Conservation (phyloP, 257 asterid species). For the Petunia secreta region DNA sequence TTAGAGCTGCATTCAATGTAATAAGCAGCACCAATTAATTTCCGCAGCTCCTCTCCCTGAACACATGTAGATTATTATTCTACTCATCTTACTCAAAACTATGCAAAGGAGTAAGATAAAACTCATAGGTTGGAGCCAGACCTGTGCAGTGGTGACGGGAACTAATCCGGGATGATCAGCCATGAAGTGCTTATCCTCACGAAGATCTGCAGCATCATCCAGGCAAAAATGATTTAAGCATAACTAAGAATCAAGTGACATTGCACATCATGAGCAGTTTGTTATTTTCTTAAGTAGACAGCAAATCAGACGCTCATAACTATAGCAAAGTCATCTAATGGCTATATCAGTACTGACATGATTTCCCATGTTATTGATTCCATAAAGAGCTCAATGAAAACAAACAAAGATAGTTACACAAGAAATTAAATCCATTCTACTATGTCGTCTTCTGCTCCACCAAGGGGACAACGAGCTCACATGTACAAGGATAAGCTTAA, state of each 20-base stretch:
- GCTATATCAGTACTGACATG: not conserved
- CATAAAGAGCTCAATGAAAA: not conserved
- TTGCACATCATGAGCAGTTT: not conserved
- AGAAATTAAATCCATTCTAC: not conserved
- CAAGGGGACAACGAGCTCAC: not conserved
- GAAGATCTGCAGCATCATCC: slow-evolving; percentile 62
- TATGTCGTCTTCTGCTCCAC: not conserved
- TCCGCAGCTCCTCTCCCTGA: slow-evolving; percentile 97
- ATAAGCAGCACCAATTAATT: slow-evolving; percentile 80
- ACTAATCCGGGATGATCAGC: slow-evolving; percentile 92
- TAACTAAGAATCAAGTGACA: slow-evolving; percentile 19
- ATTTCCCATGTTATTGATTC: slow-evolving; percentile 9
- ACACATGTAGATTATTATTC: slow-evolving; percentile 24
- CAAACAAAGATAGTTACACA: not conserved
- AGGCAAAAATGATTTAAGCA: not conserved
- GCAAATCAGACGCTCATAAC: not conserved
- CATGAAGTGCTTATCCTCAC: slow-evolving; percentile 88
- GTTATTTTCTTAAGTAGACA: not conserved
- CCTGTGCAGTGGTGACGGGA: slow-evolving; percentile 88
- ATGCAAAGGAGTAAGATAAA: slow-evolving; percentile 16
- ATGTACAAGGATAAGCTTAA: not conserved
- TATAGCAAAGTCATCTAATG: slow-evolving; percentile 13
- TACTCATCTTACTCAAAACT: slow-evolving; percentile 16
- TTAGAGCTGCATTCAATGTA: slow-evolving; percentile 96
- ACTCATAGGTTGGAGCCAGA: slow-evolving; percentile 34